Evolutionary conservation across 1,139 yeast genomes (phyloP).

Genomic region (Blastobotrys raffinosifermentans): DNA sequence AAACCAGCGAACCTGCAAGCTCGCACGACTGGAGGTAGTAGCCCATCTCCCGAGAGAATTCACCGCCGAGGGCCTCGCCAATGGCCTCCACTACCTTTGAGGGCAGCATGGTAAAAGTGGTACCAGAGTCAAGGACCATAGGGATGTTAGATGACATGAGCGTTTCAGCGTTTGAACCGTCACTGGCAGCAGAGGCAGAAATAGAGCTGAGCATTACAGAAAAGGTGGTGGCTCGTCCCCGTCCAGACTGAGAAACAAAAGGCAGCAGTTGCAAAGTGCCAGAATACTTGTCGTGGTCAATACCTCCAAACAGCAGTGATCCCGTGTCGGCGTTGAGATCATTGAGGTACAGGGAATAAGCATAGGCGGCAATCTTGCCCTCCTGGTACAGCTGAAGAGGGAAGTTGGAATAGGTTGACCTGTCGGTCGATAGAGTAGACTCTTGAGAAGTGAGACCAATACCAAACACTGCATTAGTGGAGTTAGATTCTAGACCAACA

Average conservation of each 20-base stretch:
- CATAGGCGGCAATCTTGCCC: slow-evolving; percentile 40
- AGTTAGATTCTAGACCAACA: slow-evolving; percentile 40
- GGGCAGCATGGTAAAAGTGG: slow-evolving; percentile 31
- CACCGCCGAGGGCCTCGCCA: slow-evolving; percentile 23
- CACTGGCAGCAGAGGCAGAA: slow-evolving; percentile 1
- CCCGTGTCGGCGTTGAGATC: slow-evolving; percentile 38
- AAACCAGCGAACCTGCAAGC: slow-evolving; percentile 20
- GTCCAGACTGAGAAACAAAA: slow-evolving; percentile 5
- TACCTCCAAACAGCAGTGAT: slow-evolving; percentile 50
- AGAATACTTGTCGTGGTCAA: slow-evolving; percentile 47
- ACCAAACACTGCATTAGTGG: slow-evolving; percentile 48
- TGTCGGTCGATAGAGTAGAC: slow-evolving; percentile 15
- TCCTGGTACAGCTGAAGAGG: slow-evolving; percentile 36
- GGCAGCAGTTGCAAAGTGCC: slow-evolving; percentile 40
- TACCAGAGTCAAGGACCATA: slow-evolving; percentile 35
- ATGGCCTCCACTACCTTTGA: slow-evolving; percentile 17
- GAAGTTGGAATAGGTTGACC: slow-evolving; percentile 10
- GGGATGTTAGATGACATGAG: slow-evolving; percentile 11
- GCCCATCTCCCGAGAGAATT: slow-evolving; percentile 13
- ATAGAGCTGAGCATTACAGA: neutral
- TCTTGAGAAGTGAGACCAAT: slow-evolving; percentile 45
- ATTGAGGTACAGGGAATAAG: slow-evolving; percentile 49
- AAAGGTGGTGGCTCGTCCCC: neutral
- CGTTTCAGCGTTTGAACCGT: slow-evolving; percentile 2
- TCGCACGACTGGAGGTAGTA: slow-evolving; percentile 16